Evolutionary conservation across 805 yeast species (phyloP).

Genomic region (Metschnikowia cerradonensis): DNA sequence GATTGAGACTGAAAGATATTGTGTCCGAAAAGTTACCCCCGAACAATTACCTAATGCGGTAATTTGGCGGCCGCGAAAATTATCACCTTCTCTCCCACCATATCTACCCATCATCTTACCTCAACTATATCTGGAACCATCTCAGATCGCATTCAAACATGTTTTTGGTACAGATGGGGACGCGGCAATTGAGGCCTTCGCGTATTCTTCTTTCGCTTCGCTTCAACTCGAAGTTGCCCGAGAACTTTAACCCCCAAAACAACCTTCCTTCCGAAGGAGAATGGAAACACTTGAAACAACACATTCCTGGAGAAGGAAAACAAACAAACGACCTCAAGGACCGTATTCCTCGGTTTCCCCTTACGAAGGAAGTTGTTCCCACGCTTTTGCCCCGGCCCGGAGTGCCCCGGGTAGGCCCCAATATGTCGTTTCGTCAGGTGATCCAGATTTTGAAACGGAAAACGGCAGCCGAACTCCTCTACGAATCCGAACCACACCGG

Average conservation of each 20-base stretch:
- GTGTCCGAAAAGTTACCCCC: not conserved
- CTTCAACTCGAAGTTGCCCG: conserved; percentile 28
- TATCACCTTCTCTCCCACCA: not conserved
- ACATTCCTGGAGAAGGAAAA: conserved; percentile 54
- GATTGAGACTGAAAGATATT: no score
- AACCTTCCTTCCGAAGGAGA: conserved; percentile 34
- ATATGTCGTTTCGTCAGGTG: conserved; percentile 57
- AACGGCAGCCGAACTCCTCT: conserved; percentile 65
- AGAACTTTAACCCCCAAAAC: conserved; percentile 28
- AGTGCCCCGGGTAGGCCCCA: conserved; percentile 65
- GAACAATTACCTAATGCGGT: not conserved
- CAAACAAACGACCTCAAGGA: conserved; percentile 47
- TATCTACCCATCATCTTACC: not conserved
- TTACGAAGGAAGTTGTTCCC: conserved; percentile 60
- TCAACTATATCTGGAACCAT: no score
- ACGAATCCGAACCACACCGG: conserved; percentile 81
- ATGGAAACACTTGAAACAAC: conserved; percentile 41
- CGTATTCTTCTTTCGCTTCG: not conserved
- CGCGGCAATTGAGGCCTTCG: not conserved
- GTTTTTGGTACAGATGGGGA: no score
- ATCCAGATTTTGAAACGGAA: conserved; percentile 52
- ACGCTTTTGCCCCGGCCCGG: conserved; percentile 71
- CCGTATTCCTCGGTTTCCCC: conserved; percentile 62
- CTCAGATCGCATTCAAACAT: no score
- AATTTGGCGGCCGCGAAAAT: conserved; percentile 1